Evolutionary conservation across 495 filamentous ascomycete species (phyloP).

Genomic region (Tuber brumale): DNA sequence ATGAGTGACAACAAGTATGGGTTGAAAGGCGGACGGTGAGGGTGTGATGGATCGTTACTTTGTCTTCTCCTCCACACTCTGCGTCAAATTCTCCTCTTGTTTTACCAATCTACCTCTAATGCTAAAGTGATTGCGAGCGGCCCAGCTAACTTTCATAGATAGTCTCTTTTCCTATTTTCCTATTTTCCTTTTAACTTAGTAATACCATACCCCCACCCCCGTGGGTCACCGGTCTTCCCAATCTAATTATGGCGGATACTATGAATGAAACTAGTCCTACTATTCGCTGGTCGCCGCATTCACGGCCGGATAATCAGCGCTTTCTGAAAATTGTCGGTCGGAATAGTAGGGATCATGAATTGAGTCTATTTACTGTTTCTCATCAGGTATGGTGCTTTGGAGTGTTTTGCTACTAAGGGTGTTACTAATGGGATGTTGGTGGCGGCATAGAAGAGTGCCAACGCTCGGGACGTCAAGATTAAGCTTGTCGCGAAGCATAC

Average conservation of each 20-base stretch:
- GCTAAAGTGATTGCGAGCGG: not conserved
- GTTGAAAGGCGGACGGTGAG: not conserved
- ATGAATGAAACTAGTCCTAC: slow-evolving; percentile 24
- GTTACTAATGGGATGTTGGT: not conserved
- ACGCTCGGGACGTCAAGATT: slow-evolving; percentile 54
- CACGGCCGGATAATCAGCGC: slow-evolving; percentile 55
- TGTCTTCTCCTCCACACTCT: not conserved
- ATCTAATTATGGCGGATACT: not conserved
- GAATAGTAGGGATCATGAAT: slow-evolving; percentile 69
- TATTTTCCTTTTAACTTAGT: not conserved
- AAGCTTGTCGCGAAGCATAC: slow-evolving; percentile 63
- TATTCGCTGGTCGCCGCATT: slow-evolving; percentile 76
- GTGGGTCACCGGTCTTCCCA: not conserved
- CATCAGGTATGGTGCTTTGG: slow-evolving; percentile 45
- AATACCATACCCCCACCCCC: not conserved
- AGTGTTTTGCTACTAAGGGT: not conserved
- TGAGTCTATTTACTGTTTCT: slow-evolving; percentile 70
- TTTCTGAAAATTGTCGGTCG: slow-evolving; percentile 62
- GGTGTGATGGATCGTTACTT: not conserved
- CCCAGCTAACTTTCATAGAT: not conserved
- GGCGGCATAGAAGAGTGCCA: not conserved
- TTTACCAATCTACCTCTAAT: not conserved
- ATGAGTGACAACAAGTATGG: not conserved
- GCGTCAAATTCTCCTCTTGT: not conserved
- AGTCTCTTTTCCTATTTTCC: not conserved